Conservation (phyloP, 1,284 basidiomycete genomes). For the Athelia psychrophila region DNA sequence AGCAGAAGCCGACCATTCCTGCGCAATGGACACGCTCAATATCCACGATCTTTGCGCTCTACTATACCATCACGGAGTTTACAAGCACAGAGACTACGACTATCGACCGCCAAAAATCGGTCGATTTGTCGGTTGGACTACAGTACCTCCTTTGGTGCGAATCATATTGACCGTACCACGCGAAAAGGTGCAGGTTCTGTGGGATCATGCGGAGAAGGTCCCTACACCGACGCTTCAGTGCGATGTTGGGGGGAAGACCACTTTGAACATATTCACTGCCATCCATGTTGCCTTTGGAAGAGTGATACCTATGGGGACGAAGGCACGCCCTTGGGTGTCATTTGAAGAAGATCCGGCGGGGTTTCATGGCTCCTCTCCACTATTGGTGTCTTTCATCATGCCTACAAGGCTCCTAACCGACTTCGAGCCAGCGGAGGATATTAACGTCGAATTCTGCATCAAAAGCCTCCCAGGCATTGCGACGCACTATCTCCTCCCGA, state of each 20-base stretch:
- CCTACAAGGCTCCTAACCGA: slow-evolving; percentile 23
- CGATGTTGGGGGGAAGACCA: slow-evolving; percentile 19
- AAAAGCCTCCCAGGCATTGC: slow-evolving; percentile 20
- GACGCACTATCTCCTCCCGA: slow-evolving; percentile 6
- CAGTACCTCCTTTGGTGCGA: slow-evolving; percentile 25
- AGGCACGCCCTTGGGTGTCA: slow-evolving; percentile 14
- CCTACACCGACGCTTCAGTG: slow-evolving; percentile 29
- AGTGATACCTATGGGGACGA: slow-evolving; percentile 21
- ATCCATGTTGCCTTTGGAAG: slow-evolving; percentile 31
- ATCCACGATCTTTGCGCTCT: slow-evolving; percentile 32
- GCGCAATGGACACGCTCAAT: slow-evolving; percentile 29
- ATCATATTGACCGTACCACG: slow-evolving; percentile 35
- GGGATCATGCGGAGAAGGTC: slow-evolving; percentile 11
- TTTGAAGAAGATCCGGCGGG: slow-evolving; percentile 33
- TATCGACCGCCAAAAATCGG: slow-evolving; percentile 12
- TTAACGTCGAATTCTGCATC: slow-evolving; percentile 24
- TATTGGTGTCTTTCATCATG: slow-evolving; percentile 32
- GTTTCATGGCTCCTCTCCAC: slow-evolving; percentile 24
- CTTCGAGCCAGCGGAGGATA: slow-evolving; percentile 18
- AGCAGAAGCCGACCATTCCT: slow-evolving; percentile 17
- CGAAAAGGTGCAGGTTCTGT: slow-evolving; percentile 21
- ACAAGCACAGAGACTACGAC: slow-evolving; percentile 16
- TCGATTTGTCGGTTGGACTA: slow-evolving; percentile 25
- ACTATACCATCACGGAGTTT: slow-evolving; percentile 30
- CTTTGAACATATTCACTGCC: slow-evolving; percentile 25